phyloP scores from a whole-genome alignment of 208 protist genomes.

The Wallacemonas sp. region DNA sequence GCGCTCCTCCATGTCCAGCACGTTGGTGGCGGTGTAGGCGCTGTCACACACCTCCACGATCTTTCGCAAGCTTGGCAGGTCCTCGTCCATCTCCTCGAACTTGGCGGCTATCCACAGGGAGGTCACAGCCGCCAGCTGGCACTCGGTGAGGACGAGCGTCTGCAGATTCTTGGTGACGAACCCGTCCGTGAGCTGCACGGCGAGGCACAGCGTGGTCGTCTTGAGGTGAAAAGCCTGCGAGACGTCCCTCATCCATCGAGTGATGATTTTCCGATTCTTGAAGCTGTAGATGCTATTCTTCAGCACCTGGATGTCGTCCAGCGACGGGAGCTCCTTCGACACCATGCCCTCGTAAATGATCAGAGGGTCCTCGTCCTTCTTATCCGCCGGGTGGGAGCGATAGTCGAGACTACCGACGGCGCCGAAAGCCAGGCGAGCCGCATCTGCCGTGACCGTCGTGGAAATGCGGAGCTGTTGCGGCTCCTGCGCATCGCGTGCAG shows the following conservation, averaged over 20 bases:
- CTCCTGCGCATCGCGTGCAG: constrained; percentile 1
- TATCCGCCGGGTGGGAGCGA: constrained; percentile 60
- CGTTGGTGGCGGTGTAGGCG: constrained; percentile 55
- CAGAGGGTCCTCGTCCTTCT: constrained; percentile 48
- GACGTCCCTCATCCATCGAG: constrained; percentile 80
- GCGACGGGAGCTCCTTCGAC: constrained; percentile 58
- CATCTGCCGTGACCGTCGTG: constrained; percentile 76
- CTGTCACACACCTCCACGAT: constrained; percentile 82
- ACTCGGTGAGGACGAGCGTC: constrained; percentile 60
- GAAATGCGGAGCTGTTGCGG: constrained; percentile 43
- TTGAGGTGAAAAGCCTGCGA: constrained; percentile 76
- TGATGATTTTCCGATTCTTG: constrained; percentile 85
- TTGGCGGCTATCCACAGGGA: constrained; percentile 83
- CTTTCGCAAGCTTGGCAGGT: constrained; percentile 59
- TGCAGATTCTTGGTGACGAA: constrained; percentile 64
- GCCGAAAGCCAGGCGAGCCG: constrained; percentile 65
- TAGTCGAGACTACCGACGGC: constrained; percentile 72
- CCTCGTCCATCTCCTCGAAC: constrained; percentile 82
- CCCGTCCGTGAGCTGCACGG: constrained; percentile 81
- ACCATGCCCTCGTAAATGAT: constrained; percentile 79
- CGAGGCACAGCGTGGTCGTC: constrained; percentile 78
- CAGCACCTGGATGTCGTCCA: constrained; percentile 68
- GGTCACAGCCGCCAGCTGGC: constrained; percentile 79
- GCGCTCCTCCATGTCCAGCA: constrained; percentile 81
- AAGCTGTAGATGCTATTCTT: constrained; percentile 81